Evolutionary conservation across 768 basidiomycete species (phyloP).

Genomic region (Lactifluus piperatus): DNA sequence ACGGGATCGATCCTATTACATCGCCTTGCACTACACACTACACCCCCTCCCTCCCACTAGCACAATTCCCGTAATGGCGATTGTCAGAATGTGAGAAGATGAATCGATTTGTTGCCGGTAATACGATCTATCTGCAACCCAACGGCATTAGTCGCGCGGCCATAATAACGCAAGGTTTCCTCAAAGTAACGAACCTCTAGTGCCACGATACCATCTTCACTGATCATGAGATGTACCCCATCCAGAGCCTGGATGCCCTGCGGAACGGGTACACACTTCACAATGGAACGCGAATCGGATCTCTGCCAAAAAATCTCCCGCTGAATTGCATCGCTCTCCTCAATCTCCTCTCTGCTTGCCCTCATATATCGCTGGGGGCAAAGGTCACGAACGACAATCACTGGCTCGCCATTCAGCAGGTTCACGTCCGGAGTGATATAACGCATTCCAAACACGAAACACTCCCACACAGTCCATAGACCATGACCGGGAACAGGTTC

Average conservation of each 20-base stretch:
- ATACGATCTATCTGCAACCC: not conserved
- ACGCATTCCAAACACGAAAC: slow-evolving; percentile 19
- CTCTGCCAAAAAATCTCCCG: not conserved
- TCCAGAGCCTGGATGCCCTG: not conserved
- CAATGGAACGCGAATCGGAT: slow-evolving; percentile 1
- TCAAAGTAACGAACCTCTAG: slow-evolving; percentile 16
- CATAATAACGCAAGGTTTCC: not conserved
- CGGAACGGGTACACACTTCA: slow-evolving; percentile 10
- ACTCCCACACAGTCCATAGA: slow-evolving; percentile 1
- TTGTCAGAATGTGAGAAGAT: slow-evolving; percentile 15
- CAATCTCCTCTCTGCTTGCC: slow-evolving; percentile 8
- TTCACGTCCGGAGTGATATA: not conserved
- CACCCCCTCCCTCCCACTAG: too few species aligned
- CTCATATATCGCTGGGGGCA: slow-evolving; percentile 7
- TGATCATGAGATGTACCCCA: slow-evolving; percentile 10
- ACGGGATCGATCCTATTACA: not conserved
- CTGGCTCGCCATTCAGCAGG: not conserved
- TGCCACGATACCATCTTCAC: slow-evolving; percentile 16
- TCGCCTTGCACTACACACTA: too few species aligned
- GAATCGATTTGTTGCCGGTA: not conserved
- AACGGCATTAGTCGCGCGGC: slow-evolving; percentile 7
- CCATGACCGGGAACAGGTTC: not conserved
- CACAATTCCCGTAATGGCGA: slow-evolving; percentile 1
- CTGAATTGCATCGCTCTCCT: slow-evolving; percentile 4
- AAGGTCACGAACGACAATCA: slow-evolving; percentile 15